phyloP scores from a whole-genome alignment of 306 rosid species.

The Glycine tomentella region DNA sequence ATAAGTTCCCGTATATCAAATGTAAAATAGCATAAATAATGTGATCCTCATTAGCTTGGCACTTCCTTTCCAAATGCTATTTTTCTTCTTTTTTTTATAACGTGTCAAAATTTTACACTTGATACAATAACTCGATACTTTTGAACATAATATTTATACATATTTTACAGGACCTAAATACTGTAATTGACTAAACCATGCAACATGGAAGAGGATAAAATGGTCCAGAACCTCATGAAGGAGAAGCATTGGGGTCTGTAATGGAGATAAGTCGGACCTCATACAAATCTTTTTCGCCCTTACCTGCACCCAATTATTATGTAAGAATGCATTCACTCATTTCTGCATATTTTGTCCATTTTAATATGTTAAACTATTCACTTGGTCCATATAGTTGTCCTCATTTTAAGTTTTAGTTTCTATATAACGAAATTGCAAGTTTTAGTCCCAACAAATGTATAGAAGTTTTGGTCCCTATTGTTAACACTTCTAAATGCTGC shows the following conservation, averaged over 20 bases:
- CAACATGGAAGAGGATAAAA: conserved; percentile 43
- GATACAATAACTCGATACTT: no score
- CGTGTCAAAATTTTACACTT: no score
- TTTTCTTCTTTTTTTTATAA: no score
- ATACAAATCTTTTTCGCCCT: conserved; percentile 68
- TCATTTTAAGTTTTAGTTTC: neutral
- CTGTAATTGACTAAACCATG: neutral
- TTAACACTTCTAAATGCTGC: neutral
- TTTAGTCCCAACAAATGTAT: neutral
- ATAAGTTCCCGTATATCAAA: no score
- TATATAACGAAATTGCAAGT: neutral
- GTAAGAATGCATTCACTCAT: conserved; percentile 42
- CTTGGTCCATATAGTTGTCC: neutral
- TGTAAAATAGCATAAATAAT: no score
- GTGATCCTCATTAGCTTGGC: no score
- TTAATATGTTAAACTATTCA: neutral
- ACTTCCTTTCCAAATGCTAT: no score
- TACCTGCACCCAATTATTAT: conserved; percentile 62
- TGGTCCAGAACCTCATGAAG: conserved; percentile 46
- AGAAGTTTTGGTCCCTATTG: neutral
- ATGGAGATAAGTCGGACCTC: conserved; percentile 86
- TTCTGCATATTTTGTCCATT: conserved; percentile 7
- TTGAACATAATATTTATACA: no score
- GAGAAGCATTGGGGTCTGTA: conserved; percentile 55
- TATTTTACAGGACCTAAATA: no score